Percentiles rank a stretch among this genome's conserved stretches.
Conservation (phyloP, 345 rosid genomes). For the Carallia pectinifolia region DNA sequence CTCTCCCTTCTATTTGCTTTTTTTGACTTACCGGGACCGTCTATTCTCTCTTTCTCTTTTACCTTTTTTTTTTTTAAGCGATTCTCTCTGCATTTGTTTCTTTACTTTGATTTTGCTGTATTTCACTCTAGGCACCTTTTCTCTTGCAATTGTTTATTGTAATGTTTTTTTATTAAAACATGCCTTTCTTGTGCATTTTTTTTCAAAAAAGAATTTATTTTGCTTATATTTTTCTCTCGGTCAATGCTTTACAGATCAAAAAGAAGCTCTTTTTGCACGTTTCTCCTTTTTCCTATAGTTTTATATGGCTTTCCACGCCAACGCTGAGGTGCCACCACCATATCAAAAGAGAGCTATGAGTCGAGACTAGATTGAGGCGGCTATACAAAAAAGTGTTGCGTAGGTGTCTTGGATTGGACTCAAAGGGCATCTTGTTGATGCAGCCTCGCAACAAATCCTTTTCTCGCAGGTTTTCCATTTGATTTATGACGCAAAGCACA, state of each 20-base stretch:
- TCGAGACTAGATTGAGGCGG: background rate
- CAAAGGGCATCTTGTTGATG: too few relatives aligned
- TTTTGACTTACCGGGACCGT: background rate
- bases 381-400: background rate
- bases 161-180: background rate
- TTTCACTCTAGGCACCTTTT: too few relatives aligned
- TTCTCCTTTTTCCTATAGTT: background rate
- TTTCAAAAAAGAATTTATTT: too few relatives aligned
- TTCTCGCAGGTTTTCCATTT: too few relatives aligned
- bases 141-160: too few relatives aligned
- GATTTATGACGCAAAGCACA: too few relatives aligned
- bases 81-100: background rate
- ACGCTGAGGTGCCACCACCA: background rate
- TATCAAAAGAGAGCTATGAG: background rate
- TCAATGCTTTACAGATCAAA: too few relatives aligned
- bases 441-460: too few relatives aligned
- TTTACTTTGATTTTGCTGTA: background rate
- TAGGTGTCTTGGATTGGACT: too few relatives aligned
- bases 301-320: background rate
- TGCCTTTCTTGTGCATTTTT: too few relatives aligned
- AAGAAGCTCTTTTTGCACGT: background rate
- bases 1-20: background rate
- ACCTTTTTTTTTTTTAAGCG: slow-evolving; percentile 16
- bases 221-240: too few relatives aligned
- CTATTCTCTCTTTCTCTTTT: background rate